Base-by-base conservation (phyloP, 225 moss, liverwort and hornwort genomes). In the Marchantia paleacea region DNA sequence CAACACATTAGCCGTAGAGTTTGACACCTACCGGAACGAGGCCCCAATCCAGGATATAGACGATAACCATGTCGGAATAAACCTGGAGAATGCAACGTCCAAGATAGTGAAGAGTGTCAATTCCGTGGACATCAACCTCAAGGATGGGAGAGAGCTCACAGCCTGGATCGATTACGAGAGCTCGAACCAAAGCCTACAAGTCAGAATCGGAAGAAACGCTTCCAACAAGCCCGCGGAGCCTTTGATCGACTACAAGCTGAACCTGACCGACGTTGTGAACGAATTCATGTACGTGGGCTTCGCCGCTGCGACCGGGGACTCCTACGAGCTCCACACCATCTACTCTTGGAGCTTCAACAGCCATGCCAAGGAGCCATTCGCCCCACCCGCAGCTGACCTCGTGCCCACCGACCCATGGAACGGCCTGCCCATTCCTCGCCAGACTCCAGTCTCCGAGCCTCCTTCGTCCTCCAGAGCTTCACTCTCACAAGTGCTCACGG, bases 111-210 rank as follows among this genome's bases (percentile, higher is more conserved):
- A 80, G 3, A 80, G 80, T 78, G 84, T 80, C 72, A 61, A 71
- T 30, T 70, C 76, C 14, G 77, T 80, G 60, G 72, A 76, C 52
- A 73, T 84, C 20, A 76, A 22, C 54, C 80, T 84, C 25, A 75
- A 64, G 64, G 72, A 81, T 80, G 84, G 80, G 63, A 70, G 71
- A 3, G 50, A 53, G 13, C 15, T 84, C 12, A 76, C 80, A 10
- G 76, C 84, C 54, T 84, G 84, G 84, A 84, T 84, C 50, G 84
- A 84, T 31, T 84, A 84, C 72, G 53, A 69, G 57, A 70, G 75
- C 19, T 50, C 3, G 11, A 72, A 80, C 11, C 76, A 80, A 18
- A 71, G 57, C 29, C 60, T 84, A 29, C 79, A 84, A 55, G 84
- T 84, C 9, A 72, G 84, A 77, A 72, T 84, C n/a, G 76, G 64